Conservation (phyloP, 2,329 filamentous ascomycete genomes). For the Colletotrichum sp. region DNA sequence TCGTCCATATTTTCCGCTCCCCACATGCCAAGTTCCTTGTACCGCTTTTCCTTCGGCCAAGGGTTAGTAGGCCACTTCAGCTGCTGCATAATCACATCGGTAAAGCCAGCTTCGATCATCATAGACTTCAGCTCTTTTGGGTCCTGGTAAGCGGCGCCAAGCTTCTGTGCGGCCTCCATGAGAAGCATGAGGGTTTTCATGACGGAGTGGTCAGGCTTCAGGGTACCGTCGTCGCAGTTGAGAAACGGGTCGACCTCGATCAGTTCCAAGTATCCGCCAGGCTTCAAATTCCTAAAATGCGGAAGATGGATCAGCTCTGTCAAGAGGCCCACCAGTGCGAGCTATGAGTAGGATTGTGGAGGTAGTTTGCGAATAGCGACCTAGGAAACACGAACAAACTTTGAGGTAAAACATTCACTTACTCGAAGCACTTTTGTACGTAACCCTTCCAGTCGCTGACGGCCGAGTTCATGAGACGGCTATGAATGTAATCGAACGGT, state of each 20-base stretch:
- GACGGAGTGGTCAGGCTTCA: conserved; percentile 25
- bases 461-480: conserved; percentile 57
- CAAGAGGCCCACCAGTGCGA: not conserved
- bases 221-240: conserved; percentile 45
- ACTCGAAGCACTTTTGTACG: conserved; percentile 48
- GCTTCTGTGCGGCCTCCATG: conserved; percentile 30
- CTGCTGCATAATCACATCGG: conserved; percentile 51
- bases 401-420: conserved; percentile 30
- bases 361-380: too few species aligned
- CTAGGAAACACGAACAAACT: too few species aligned
- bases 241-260: conserved; percentile 45
- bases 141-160: conserved; percentile 33
- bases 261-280: conserved; percentile 49
- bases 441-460: conserved; percentile 59
- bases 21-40: conserved; percentile 52
- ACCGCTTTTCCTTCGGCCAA: conserved; percentile 55
- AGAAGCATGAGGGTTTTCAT: conserved; percentile 33
- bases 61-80: conserved; percentile 55
- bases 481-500: conserved; percentile 65
- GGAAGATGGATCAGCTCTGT: not conserved
- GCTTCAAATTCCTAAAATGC: conserved; percentile 31
- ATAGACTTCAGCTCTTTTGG: conserved; percentile 35
- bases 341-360: too few species aligned
- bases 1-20: conserved; percentile 21
- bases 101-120: conserved; percentile 57